Base-by-base conservation (phyloP, 768 basidiomycete species). In the Strobilomyces dryophilus region DNA sequence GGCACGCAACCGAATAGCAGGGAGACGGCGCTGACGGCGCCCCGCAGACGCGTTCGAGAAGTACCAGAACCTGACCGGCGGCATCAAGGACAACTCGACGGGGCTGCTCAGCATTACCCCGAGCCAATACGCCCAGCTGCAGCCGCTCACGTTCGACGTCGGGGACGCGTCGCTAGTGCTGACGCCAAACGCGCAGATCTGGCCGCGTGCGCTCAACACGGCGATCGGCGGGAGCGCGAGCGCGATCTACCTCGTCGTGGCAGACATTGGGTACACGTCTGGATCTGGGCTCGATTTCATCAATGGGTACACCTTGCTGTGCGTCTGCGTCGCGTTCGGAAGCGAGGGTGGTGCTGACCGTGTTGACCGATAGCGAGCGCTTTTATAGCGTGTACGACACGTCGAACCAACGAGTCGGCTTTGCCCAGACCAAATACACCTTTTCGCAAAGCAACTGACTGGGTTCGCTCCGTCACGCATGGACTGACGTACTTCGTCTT, bases 311-410 rank as follows among this genome's bases (percentile, higher is more conserved):
- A 15, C 31, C 1, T 49, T 49, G 12, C 17, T 49, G 41, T 50
- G 26, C 15, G 49, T 34, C 24, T 9, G 5, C 26, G 7, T 32
- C 4, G 1, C 8, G 8, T 8, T 36, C 24, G 12, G 8, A 17
- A 11, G 11, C 17, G 4, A 17, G 1, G 8, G 5, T n/a, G 29
- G 6, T 24, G 20, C 20, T 40, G 3, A 48, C 9, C 11, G 10
- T 5, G 10, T 8, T 10, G 14, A n/a, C 17, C 20, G 29, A 31
- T 8, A 49, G 48, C 4, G 29, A 49, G 29, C 48, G 48, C 29
- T 49, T 15, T 9, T 49, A 49, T 11, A 49, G 49, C 49, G 41
- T 50, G 32, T 50, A 32, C 12, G 49, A 50, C n/a, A 17, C 32
- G 10, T 31, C 39, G n/a, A 15, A 41, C 12, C 5, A 31, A 17